Percentiles rank a stretch among this genome's conserved stretches.
These are phyloP conservation scores for Polytrichum commune DNA, from an alignment of 225 moss, liverwort and hornwort genomes.

Conservation along the genomic window DNA sequence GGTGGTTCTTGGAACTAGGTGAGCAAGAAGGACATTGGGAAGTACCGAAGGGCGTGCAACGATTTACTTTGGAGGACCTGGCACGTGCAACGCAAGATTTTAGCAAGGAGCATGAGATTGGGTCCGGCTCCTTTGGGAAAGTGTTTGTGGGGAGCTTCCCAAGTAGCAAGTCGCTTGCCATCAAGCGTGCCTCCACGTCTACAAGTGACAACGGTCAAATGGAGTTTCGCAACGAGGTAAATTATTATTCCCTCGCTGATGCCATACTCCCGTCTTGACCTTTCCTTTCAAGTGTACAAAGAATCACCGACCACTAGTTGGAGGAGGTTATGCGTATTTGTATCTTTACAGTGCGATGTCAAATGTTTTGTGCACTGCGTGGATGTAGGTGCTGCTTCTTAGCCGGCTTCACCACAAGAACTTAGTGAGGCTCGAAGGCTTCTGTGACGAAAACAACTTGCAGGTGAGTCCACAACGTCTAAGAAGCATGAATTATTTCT, in stretches of 20 bases:
- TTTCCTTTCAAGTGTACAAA: not conserved
- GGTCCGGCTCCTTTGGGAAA: conserved; percentile 65
- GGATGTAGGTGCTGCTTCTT: conserved; percentile 41
- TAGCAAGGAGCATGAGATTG: conserved; percentile 52
- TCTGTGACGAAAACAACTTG: conserved; percentile 46
- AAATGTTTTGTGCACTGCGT: not conserved
- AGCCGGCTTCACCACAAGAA: conserved; percentile 72
- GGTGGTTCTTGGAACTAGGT: conserved; percentile 4
- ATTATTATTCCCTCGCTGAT: no score
- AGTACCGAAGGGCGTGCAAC: conserved; percentile 46
- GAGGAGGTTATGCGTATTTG: no score
- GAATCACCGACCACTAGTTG: no score
- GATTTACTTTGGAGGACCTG: conserved; percentile 50
- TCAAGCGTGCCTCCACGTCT: conserved; percentile 50
- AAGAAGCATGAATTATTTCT: no score
- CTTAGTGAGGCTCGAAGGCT: conserved; percentile 70
- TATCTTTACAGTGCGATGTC: not conserved
- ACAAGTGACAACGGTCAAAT: conserved; percentile 20
- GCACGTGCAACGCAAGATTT: conserved; percentile 41
- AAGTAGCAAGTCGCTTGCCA: conserved; percentile 44
- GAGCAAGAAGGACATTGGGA: conserved; percentile 45
- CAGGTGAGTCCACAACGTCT: conserved; percentile 23
- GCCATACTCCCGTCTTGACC: not conserved
- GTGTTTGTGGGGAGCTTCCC: conserved; percentile 54
- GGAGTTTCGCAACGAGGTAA: conserved; percentile 65